phyloP scores from a whole-genome alignment of 805 yeast species.

The Candida pini region DNA sequence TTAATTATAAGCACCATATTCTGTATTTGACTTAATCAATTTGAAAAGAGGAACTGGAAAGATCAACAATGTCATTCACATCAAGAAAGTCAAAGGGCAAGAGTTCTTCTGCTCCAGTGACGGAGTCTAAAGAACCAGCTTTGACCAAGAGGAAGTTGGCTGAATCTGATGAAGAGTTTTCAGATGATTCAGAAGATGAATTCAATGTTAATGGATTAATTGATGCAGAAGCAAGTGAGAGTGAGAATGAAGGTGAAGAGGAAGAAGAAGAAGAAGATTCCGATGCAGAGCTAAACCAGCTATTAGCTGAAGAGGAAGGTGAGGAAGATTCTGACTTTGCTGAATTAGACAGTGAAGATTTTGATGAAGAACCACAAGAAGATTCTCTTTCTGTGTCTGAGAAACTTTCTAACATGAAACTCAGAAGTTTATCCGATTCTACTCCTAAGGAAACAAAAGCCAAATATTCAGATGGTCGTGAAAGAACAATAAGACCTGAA shows the following conservation, averaged over 20 bases:
- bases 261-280: constrained; percentile 38
- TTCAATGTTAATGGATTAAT: constrained; percentile 32
- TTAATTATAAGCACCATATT: too few species aligned
- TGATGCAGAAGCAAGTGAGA: constrained; percentile 39
- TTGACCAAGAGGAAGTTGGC: constrained; percentile 7
- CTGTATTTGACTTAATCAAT: too few species aligned
- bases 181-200: constrained; percentile 16
- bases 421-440: constrained; percentile 43
- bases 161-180: constrained; percentile 17
- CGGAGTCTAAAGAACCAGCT: background rate
- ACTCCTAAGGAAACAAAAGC: constrained; percentile 27
- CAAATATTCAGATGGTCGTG: constrained; percentile 70
- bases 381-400: constrained; percentile 48
- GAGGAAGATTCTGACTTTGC: constrained; percentile 33
- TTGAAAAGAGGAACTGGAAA: too few species aligned
- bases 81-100: too few species aligned
- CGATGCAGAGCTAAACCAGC: constrained; percentile 57
- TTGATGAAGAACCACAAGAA: constrained; percentile 49
- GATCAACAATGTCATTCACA: too few species aligned
- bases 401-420: constrained; percentile 46
- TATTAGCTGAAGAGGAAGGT: constrained; percentile 39
- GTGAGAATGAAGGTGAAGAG: constrained; percentile 19
- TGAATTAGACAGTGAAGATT: constrained; percentile 32
- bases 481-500: constrained; percentile 78
- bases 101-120: background rate